Evolutionary conservation across 1,284 basidiomycete genomes (phyloP).

Genomic region (Fomitopsis betulina): DNA sequence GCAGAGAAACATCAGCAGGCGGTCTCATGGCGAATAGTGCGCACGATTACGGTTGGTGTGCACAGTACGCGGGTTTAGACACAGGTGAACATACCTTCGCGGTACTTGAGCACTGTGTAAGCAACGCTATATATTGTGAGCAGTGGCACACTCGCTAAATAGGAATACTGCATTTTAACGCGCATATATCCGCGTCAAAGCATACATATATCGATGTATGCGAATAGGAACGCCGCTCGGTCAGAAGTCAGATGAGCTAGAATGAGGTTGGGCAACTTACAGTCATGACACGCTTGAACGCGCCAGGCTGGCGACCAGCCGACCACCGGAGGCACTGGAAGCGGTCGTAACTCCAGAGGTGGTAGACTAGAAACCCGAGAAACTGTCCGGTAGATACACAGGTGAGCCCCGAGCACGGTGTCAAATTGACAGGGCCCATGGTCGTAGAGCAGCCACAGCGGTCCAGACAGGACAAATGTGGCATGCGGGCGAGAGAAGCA

Average conservation of each 20-base stretch:
- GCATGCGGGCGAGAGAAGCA: slow-evolving; percentile 4
- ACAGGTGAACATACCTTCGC: slow-evolving; percentile 47
- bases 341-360: slow-evolving; percentile 70
- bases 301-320: slow-evolving; percentile 66
- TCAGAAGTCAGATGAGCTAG: neutral
- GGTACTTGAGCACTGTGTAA: slow-evolving; percentile 60
- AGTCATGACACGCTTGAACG: slow-evolving; percentile 79
- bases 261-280: slow-evolving; percentile 35
- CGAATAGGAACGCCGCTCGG: neutral
- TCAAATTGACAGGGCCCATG: neutral
- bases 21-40: neutral
- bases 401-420: neutral
- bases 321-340: slow-evolving; percentile 70
- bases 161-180: slow-evolving; percentile 54
- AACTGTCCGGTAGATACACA: slow-evolving; percentile 40
- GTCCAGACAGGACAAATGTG: neutral
- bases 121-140: slow-evolving; percentile 57
- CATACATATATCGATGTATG: neutral
- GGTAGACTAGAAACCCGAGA: slow-evolving; percentile 55
- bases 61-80: neutral
- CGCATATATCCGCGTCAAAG: neutral
- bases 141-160: slow-evolving; percentile 58
- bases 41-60: neutral
- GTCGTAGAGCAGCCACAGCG: neutral
- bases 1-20: slow-evolving; percentile 7